phyloP scores from a whole-genome alignment of 768 basidiomycete species.

The Leccinum aurantiacum region DNA sequence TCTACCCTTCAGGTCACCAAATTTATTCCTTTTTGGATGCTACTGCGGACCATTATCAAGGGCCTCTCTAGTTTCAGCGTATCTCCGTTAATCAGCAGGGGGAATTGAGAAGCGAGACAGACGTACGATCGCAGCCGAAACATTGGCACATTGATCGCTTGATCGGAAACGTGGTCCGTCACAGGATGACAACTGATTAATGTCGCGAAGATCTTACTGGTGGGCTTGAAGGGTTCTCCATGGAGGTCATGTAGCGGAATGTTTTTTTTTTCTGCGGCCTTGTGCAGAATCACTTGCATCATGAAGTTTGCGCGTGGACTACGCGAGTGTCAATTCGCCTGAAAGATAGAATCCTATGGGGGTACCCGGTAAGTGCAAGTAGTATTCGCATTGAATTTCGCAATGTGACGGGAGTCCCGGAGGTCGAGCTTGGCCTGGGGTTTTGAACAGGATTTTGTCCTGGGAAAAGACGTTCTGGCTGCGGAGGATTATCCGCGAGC shows the following conservation, averaged over 20 bases:
- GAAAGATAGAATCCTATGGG: not conserved
- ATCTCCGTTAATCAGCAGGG: not conserved
- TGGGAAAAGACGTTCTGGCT: no score
- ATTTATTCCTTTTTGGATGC: not conserved
- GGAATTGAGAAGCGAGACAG: not conserved
- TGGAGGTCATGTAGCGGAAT: not conserved
- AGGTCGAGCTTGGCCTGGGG: no score
- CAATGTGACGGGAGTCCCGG: no score
- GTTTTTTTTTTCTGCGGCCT: no score
- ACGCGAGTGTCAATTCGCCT: not conserved
- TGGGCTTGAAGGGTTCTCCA: not conserved
- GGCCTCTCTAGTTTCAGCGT: not conserved
- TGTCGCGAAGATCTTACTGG: not conserved
- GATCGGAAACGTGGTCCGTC: slow-evolving; percentile 2
- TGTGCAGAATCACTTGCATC: not conserved
- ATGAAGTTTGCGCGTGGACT: not conserved
- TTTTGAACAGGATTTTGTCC: no score
- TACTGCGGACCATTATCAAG: not conserved
- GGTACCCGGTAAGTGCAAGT: not conserved
- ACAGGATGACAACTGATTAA: not conserved
- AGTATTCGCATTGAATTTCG: no score
- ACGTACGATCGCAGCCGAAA: not conserved
- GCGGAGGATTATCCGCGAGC: no score
- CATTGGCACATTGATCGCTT: not conserved
- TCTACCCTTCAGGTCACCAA: not conserved